Conservation (phyloP, 2,329 filamentous ascomycete species). For the Calonectria fujianensis region DNA sequence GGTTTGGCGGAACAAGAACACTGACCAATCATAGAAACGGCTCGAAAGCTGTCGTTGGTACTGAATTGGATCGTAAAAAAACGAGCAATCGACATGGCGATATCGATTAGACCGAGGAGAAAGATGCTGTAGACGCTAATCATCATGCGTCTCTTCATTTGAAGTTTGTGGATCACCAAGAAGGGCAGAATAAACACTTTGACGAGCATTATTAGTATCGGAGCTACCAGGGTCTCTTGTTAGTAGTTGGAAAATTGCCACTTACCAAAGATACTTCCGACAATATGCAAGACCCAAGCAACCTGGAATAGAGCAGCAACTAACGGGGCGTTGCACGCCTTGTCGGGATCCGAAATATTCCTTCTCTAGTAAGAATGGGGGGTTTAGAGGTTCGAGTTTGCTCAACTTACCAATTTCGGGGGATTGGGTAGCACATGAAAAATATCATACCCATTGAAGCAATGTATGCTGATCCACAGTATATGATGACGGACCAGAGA, state of each 20-base stretch:
- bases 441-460: constrained; percentile 5
- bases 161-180: not conserved
- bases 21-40: constrained; percentile 6
- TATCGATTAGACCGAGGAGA: not conserved
- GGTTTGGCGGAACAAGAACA: not conserved
- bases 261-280: not conserved
- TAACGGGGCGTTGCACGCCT: not conserved
- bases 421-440: not conserved
- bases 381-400: too few species aligned
- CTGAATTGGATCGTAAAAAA: constrained; percentile 12
- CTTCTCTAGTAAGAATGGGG: not conserved
- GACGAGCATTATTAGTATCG: not conserved
- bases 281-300: not conserved
- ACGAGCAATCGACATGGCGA: not conserved
- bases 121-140: constrained; percentile 12
- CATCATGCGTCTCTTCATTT: constrained; percentile 19
- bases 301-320: not conserved
- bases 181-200: constrained; percentile 10
- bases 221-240: too few species aligned
- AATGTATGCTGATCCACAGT: constrained; percentile 2
- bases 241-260: not conserved
- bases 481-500: not conserved
- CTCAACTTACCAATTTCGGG: not conserved
- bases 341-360: constrained; percentile 1
- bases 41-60: not conserved